Conservation (phyloP, 2,329 filamentous ascomycete genomes). For the Clarireedia hainanense region DNA sequence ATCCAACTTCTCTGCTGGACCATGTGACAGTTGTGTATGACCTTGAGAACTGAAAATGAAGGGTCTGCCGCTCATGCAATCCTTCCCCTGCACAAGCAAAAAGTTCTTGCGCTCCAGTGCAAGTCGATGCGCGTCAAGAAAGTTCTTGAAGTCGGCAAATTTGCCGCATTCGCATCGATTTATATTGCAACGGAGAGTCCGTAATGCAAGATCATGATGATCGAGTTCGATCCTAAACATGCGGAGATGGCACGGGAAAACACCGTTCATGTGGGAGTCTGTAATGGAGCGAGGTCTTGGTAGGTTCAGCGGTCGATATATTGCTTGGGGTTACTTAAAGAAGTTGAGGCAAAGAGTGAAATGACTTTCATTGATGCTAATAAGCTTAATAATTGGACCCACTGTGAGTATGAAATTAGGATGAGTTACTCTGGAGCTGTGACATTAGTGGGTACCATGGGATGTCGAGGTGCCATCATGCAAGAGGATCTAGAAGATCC, state of each 20-base stretch:
- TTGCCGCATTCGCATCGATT: constrained; percentile 46
- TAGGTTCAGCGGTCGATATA: neutral
- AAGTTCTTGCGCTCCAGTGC: constrained; percentile 34
- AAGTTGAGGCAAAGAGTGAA: neutral
- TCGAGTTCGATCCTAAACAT: neutral
- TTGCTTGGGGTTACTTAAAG: neutral
- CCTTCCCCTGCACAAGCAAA: constrained; percentile 32
- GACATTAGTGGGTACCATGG: neutral
- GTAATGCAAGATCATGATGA: neutral
- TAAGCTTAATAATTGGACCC: neutral
- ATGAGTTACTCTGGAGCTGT: neutral
- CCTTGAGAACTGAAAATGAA: constrained; percentile 28
- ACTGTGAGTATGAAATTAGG: neutral
- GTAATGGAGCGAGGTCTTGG: neutral
- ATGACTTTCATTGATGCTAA: constrained; percentile 1
- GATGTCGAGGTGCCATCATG: neutral
- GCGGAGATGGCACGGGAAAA: neutral
- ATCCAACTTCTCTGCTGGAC: constrained; percentile 21
- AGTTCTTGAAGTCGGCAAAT: constrained; percentile 46
- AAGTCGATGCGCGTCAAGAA: constrained; percentile 30
- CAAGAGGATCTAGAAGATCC: neutral
- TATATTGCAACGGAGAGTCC: neutral
- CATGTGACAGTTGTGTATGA: constrained; percentile 15
- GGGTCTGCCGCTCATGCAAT: constrained; percentile 33
- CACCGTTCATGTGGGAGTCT: neutral